Percentiles rank a stretch among this genome's conserved stretches.
Evolutionary conservation across 495 filamentous ascomycete genomes (phyloP).

Genomic region (Podospora pseudopauciseta): DNA sequence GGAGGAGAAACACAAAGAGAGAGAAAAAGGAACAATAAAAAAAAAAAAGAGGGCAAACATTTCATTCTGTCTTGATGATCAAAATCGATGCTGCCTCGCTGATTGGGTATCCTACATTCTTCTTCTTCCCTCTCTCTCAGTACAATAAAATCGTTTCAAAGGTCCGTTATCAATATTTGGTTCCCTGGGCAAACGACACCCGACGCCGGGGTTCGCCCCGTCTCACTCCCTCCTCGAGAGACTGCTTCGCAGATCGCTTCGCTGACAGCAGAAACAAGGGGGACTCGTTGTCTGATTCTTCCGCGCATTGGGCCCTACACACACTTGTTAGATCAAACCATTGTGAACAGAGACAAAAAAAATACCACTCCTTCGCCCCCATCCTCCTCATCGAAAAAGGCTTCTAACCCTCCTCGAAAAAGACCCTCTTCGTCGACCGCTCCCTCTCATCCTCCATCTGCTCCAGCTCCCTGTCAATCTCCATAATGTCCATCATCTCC

Average conservation of each 20-base stretch:
- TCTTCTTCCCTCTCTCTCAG: neutral
- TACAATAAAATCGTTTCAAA: neutral
- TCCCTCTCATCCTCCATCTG: slow-evolving; percentile 43
- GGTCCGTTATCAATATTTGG: neutral
- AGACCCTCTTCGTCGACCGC: slow-evolving; percentile 46
- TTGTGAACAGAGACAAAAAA: neutral
- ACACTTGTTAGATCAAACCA: neutral
- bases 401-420: slow-evolving; percentile 42
- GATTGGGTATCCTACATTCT: slow-evolving; percentile 16
- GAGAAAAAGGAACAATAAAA: slow-evolving; percentile 8
- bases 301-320: neutral
- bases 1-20: slow-evolving; percentile 4
- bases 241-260: slow-evolving; percentile 3
- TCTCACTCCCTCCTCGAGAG: slow-evolving; percentile 10
- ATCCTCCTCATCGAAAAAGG: neutral
- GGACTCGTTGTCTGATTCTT: neutral
- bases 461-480: slow-evolving; percentile 52
- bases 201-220: slow-evolving; percentile 1
- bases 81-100: neutral
- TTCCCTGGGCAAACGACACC: neutral
- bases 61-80: neutral
- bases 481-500: slow-evolving; percentile 54
- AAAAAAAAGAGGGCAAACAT: neutral
- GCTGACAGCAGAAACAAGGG: neutral
- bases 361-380: neutral